Evolutionary conservation across 805 yeast genomes (phyloP), one percentile per base, ranked within the genome.

Genomic region (Candida qinlingensis): DNA sequence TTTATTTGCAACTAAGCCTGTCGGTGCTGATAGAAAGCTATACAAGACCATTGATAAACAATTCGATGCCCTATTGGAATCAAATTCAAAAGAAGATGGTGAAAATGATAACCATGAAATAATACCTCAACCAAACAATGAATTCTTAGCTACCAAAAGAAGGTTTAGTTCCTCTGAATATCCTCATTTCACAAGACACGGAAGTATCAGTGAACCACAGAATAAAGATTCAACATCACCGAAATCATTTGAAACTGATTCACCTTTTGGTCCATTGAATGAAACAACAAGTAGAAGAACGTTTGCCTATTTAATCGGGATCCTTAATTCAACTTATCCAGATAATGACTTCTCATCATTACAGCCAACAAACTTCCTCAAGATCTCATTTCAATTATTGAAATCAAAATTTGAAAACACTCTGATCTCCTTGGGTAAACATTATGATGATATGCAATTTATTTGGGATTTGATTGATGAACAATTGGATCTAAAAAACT

Each of bases 191-290:
- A 35, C 34, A 29, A 7, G 41, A 38, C 13, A 19, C 26, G 41
- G 36, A 13, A 44, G n/a, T 35, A 33, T 28, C 6, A 30, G 5
- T 26, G n/a, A 44, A 7, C 39, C 26, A 25, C 40, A 30, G 39
- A 27, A 11, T 19, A 13, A 38, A n/a, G 25, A 47, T 1, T 35
- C 46, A 12, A 19, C 49, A 7, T 51, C 51, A 28, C 52, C 54
- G 38, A 51, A 7, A 42, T 55, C 67, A 7, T 47, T 51, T 9
- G 55, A 52, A 29, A 47, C 54, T 9, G 48, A 41, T 0, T 51
- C 89, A 2, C 98, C 98, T 1, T 94, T 94, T 69, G 99, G 99
- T 0, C 96, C 97, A 0, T 73, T 94, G 34, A 86, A 85, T 60
- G 85, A 84, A 57, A 80, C 85, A n/a, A 81, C 94, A 1, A 85